Base-by-base conservation (phyloP, 768 basidiomycete genomes). In the Lactifluus hygrophoroides region DNA sequence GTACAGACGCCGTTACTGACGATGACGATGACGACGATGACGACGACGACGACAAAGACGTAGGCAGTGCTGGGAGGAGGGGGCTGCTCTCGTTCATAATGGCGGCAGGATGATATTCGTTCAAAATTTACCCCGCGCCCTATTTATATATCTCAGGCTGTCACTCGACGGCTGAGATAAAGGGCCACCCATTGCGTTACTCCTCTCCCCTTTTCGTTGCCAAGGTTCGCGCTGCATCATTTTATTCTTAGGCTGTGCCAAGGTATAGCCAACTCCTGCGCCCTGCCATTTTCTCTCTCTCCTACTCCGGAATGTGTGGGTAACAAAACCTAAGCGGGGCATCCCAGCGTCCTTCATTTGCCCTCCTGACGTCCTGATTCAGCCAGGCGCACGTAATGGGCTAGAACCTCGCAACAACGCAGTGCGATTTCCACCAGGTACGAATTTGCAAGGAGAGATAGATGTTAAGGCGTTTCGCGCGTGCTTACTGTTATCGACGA, bases 351-450 rank as follows among this genome's bases (percentile, higher is more conserved):
- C 27, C 50, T 30, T 28, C 5, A 11, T 46, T 17, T 21, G 51
- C 35, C 7, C 23, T 48, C 32, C 32, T 28, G 32, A 49, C 21
- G 10, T 34, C 54, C 43, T 25, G 49, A 60, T 51, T 9, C 43
- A 34, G 49, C 28, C 51, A 46, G 46, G 4, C 13, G 49, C 37
- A 40, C 44, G 42, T 49, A 49, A 49, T 16, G 30, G 21, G n/a
- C 3, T 28, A 37, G 5, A 16, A 47, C 19, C 17, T 19, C 30
- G 14, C 16, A 11, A 16, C 25, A 43, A 34, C 54, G 35, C 19
- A 56, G 21, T 17, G 37, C 28, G 34, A 60, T 46, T 56, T 49
- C 48, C 53, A 54, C 17, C 23, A 43, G 38, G n/a, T n/a, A n/a
- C n/a, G n/a, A n/a, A n/a, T n/a, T n/a, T n/a, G n/a, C n/a, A n/a